Percentiles rank a stretch among this genome's conserved stretches.
phyloP scores from a whole-genome alignment of 1,139 yeast species.

The Saccharomyces hybrid region DNA sequence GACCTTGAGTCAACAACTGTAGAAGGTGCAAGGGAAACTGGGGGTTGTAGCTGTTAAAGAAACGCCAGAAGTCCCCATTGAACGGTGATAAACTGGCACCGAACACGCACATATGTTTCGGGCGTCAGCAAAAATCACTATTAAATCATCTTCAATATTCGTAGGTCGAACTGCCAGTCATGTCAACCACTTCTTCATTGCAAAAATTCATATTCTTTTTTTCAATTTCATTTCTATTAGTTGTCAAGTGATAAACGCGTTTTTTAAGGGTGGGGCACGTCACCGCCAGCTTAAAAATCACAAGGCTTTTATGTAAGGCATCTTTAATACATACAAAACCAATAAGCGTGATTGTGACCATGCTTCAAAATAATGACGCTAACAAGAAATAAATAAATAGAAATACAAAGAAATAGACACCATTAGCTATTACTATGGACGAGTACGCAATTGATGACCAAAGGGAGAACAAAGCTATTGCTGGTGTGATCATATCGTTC shows the following conservation, averaged over 20 bases:
- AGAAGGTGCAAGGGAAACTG: background rate
- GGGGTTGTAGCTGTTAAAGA: background rate
- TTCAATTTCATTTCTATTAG: background rate
- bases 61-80: no score
- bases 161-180: no score
- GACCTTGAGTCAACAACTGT: slow-evolving; percentile 12
- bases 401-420: background rate
- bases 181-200: background rate
- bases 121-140: no score
- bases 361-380: background rate
- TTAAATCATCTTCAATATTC: no score
- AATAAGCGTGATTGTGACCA: no score
- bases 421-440: background rate
- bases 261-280: background rate
- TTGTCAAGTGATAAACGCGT: background rate
- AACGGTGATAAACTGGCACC: no score
- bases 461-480: slow-evolving; percentile 5
- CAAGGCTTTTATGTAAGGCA: background rate
- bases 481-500: slow-evolving; percentile 17
- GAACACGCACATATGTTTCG: no score
- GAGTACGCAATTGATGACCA: background rate
- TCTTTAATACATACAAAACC: background rate
- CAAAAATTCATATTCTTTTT: background rate
- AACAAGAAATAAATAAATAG: no score
- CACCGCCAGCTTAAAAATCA: background rate